Percentiles rank a stretch among this genome's conserved stretches.
phyloP scores from a whole-genome alignment of 768 basidiomycete species.

The Trametes cingulata region DNA sequence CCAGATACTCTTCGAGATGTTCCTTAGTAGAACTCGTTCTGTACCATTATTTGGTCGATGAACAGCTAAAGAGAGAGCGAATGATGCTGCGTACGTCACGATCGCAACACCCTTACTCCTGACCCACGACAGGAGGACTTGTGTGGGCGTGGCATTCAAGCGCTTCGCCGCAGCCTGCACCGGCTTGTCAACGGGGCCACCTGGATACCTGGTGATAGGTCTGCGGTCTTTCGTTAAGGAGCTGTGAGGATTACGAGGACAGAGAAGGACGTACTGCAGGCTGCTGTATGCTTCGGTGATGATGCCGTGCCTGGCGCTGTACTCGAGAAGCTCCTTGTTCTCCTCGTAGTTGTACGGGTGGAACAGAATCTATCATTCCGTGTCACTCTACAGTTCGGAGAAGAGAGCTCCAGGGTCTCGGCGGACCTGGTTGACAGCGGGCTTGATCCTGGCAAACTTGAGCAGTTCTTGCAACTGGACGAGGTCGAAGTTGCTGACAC shows the following conservation, averaged over 20 bases:
- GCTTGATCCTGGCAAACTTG: conserved; percentile 53
- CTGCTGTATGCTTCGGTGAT: conserved; percentile 67
- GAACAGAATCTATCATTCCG: conserved; percentile 53
- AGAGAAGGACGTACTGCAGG: conserved; percentile 44
- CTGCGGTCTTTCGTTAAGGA: conserved; percentile 30
- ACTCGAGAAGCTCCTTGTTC: conserved; percentile 55
- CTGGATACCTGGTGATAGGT: conserved; percentile 58
- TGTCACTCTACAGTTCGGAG: no score
- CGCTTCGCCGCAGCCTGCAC: conserved; percentile 53
- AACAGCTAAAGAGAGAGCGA: not conserved
- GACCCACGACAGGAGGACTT: conserved; percentile 72
- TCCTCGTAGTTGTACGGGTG: conserved; percentile 73
- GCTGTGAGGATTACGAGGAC: not conserved
- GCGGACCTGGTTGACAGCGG: conserved; percentile 72
- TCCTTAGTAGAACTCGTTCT: conserved; percentile 64
- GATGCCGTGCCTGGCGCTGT: conserved; percentile 57
- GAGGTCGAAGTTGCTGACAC: conserved; percentile 68
- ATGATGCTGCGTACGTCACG: conserved; percentile 48
- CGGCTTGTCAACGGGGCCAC: conserved; percentile 64
- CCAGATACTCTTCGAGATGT: conserved; percentile 68
- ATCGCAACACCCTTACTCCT: conserved; percentile 65
- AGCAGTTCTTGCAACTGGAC: conserved; percentile 52
- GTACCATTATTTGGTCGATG: not conserved
- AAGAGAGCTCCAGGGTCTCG: not conserved
- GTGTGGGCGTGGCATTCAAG: conserved; percentile 56